These are phyloP conservation scores for Globisporangium cederbergense DNA, from an alignment of 352 stramenopile genomes.

Conservation along the genomic window DNA sequence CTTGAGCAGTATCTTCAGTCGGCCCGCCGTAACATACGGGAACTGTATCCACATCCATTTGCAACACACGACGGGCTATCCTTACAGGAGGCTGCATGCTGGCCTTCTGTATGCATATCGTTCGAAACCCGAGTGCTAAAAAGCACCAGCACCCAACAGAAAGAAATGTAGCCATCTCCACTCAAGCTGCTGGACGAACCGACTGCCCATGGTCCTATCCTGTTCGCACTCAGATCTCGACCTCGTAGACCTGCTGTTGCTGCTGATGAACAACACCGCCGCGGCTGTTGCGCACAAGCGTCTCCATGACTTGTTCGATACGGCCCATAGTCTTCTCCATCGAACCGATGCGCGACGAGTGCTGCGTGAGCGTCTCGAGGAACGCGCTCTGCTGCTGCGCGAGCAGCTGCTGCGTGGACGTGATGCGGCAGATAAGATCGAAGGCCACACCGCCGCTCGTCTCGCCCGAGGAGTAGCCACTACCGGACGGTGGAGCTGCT, in stretches of 20 bases:
- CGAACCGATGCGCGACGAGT: constrained; percentile 48
- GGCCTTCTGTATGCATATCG: too few relatives aligned
- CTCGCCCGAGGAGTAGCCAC: background rate
- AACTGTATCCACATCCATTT: too few relatives aligned
- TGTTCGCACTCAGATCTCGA: constrained; percentile 4
- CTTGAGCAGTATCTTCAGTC: too few relatives aligned
- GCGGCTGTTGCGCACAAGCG: background rate
- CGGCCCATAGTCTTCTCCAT: constrained; percentile 44
- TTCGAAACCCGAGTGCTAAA: too few relatives aligned
- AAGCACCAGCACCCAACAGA: background rate
- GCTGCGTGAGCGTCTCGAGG: constrained; percentile 37
- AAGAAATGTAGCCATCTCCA: background rate
- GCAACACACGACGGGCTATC: too few relatives aligned
- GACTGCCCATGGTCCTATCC: background rate
- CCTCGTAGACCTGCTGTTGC: constrained; percentile 3
- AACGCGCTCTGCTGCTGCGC: constrained; percentile 45
- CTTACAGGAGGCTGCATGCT: too few relatives aligned
- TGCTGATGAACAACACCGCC: background rate
- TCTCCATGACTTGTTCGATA: constrained; percentile 36
- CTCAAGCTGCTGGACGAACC: background rate
- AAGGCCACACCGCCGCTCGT: constrained; percentile 18
- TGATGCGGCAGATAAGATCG: constrained; percentile 60
- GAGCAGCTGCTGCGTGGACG: constrained; percentile 64
- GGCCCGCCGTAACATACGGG: too few relatives aligned
- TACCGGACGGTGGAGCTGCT: background rate